Evolutionary conservation across 257 asterid species (phyloP).

Genomic region (Nemophila menziesii): DNA sequence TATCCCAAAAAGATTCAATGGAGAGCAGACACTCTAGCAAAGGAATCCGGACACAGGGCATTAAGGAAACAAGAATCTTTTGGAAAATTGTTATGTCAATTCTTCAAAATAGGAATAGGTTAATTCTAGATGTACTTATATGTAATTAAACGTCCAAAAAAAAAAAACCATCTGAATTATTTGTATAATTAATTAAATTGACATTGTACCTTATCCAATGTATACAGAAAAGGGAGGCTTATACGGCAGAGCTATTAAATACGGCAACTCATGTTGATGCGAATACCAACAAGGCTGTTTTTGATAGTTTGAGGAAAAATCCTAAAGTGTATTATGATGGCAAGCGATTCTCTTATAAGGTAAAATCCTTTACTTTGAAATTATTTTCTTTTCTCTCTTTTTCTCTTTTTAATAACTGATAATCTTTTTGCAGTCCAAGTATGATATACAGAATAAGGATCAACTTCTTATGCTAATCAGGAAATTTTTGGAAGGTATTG

Average conservation of each 20-base stretch:
- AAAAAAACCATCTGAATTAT: too few relatives aligned
- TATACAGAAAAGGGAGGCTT: constrained; percentile 8
- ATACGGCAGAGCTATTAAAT: constrained; percentile 14
- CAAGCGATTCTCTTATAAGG: constrained; percentile 12
- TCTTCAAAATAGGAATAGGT: too few relatives aligned
- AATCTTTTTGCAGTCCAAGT: background rate
- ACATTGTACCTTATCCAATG: too few relatives aligned
- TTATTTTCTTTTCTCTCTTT: background rate
- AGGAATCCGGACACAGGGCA: too few relatives aligned
- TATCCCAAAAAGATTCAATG: too few relatives aligned
- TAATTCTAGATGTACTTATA: too few relatives aligned
- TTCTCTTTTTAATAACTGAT: background rate
- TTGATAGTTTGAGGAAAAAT: constrained; percentile 16
- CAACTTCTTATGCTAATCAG: constrained; percentile 45
- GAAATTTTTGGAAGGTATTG: constrained; percentile 55
- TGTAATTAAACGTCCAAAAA: too few relatives aligned
- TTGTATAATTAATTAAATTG: too few relatives aligned
- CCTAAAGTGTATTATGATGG: constrained; percentile 13
- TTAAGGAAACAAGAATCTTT: too few relatives aligned
- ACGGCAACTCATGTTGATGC: constrained; percentile 13
- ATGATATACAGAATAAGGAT: constrained; percentile 34
- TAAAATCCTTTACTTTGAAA: constrained; percentile 2
- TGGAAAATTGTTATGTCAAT: too few relatives aligned
- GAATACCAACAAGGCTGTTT: constrained; percentile 12
- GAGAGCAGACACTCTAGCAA: too few relatives aligned